Base-by-base conservation (phyloP, 2,329 filamentous ascomycete species). In the Pseudopyricularia javanii region DNA sequence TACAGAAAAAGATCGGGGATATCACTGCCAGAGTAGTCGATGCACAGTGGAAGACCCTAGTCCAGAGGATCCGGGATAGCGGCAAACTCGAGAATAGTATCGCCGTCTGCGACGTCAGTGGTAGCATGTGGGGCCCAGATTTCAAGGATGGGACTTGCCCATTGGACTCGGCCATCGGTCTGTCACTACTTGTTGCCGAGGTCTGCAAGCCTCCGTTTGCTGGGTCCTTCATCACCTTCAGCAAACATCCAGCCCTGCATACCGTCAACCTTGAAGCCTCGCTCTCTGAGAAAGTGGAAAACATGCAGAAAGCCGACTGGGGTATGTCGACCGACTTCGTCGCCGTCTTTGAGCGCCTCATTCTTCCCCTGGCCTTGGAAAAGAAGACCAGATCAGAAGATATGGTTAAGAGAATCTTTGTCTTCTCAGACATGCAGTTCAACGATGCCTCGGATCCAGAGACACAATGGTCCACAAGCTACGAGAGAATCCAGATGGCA, bases 381-480 rank as follows among this genome's bases (percentile, higher is more conserved):
- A 68, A 79, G 56, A 69, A 75, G 11, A 58, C 82, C 33, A 70
- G 66, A 56, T 71, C 68, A 37, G 74, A 79, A 52, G 72, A 82
- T 37, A 82, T 83, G 78, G 71, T 82, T 15, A 80, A 80, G 64
- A 73, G 75, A 4, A 60, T 83, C 15, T 81, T 83, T 58, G 73
- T 82, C 33, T 82, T 82, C 58, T 74, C 68, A 47, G 78, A 81
- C 60, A 82, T 82, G 79, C 76, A 82, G 47, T 82, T 83, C 59
- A 62, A 82, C 56, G 0, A 54, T 0, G 71, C 71, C 1, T 15
- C n/a, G 9, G 40, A 28, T 5, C 8, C 17, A 30, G 26, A 11
- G n/a, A 11, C 15, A 14, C 15, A 4, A 34, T 77, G 73, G 71
- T 63, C 59, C 3, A 72, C 71, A 0, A 74, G 73, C 3, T 78